These are phyloP conservation scores for Butyriboletus loyo DNA, from an alignment of 768 basidiomycete genomes.

Conservation along the genomic window DNA sequence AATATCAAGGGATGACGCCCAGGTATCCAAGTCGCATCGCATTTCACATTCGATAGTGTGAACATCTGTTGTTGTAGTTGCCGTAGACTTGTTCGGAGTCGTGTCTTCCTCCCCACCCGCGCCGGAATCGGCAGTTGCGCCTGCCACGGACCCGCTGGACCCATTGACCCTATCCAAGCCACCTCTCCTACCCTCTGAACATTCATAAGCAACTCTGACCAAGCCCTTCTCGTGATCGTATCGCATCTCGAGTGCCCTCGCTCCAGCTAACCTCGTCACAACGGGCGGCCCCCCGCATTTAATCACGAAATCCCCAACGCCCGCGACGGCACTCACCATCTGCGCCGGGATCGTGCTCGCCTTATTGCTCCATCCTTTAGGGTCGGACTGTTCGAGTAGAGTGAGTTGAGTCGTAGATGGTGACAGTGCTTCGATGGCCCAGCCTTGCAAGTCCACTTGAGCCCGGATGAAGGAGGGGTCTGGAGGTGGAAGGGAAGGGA, in stretches of 20 bases:
- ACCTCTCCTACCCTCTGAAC: slow-evolving; percentile 47
- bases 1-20: slow-evolving; percentile 80
- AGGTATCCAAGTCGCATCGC: slow-evolving; percentile 88
- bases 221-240: slow-evolving; percentile 86
- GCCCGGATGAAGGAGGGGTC: slow-evolving; percentile 85
- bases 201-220: slow-evolving; percentile 84
- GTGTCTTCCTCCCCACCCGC: slow-evolving; percentile 19
- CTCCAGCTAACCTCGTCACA: slow-evolving; percentile 79
- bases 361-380: slow-evolving; percentile 96
- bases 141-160: slow-evolving; percentile 1
- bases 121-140: background rate
- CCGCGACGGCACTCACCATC: slow-evolving; percentile 86
- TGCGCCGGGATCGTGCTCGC: slow-evolving; percentile 83
- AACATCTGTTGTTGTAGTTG: slow-evolving; percentile 21
- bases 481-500: slow-evolving; percentile 63
- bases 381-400: slow-evolving; percentile 93
- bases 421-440: slow-evolving; percentile 94
- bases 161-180: slow-evolving; percentile 24
- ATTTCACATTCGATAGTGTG: slow-evolving; percentile 84
- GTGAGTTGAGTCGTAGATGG: slow-evolving; percentile 94
- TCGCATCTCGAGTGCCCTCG: slow-evolving; percentile 65
- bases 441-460: slow-evolving; percentile 97
- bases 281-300: slow-evolving; percentile 93
- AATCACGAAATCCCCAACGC: slow-evolving; percentile 94
- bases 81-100: background rate